A percentile compares a stretch with the other conserved stretches of the same genome.
Evolutionary conservation across 176 grass and related monocot species (phyloP).

Genomic region (Musa beccarii): DNA sequence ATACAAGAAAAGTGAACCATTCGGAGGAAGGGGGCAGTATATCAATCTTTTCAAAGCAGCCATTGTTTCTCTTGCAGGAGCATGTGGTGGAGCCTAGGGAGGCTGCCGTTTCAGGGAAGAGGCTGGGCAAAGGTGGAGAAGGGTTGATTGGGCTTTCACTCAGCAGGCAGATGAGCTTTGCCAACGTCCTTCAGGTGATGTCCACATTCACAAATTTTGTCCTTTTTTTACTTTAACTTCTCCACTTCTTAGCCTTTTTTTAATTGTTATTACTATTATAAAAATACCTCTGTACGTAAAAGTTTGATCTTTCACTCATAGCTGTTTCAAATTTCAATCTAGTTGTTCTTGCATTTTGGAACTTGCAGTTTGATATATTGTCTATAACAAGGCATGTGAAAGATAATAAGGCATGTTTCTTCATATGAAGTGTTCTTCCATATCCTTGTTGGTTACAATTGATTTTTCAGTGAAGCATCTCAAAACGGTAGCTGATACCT

Average conservation of each 20-base stretch:
- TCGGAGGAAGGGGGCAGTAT: conserved; percentile 30
- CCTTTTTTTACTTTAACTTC: not conserved
- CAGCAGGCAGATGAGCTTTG: conserved; percentile 63
- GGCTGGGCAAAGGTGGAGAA: conserved; percentile 50
- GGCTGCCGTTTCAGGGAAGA: conserved; percentile 36
- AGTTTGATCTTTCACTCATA: too few species aligned
- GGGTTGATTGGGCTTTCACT: conserved; percentile 70
- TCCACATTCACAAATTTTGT: conserved; percentile 11
- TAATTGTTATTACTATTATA: too few species aligned
- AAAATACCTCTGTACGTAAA: too few species aligned
- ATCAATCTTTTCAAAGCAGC: conserved; percentile 44
- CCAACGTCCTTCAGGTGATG: conserved; percentile 72
- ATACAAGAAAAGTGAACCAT: conserved; percentile 40
- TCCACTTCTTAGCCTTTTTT: not conserved
- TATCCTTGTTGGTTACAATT: not conserved
- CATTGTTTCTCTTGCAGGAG: conserved; percentile 31
- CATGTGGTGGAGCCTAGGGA: conserved; percentile 31
- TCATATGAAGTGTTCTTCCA: not conserved
- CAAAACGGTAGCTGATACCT: not conserved
- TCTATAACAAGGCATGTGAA: too few species aligned
- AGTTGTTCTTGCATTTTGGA: too few species aligned
- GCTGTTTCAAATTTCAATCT: too few species aligned
- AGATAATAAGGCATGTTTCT: not conserved
- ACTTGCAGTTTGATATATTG: too few species aligned
- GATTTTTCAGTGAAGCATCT: not conserved